phyloP scores from a whole-genome alignment of 2,329 filamentous ascomycete species.

The Pyricularia pennisetigena region DNA sequence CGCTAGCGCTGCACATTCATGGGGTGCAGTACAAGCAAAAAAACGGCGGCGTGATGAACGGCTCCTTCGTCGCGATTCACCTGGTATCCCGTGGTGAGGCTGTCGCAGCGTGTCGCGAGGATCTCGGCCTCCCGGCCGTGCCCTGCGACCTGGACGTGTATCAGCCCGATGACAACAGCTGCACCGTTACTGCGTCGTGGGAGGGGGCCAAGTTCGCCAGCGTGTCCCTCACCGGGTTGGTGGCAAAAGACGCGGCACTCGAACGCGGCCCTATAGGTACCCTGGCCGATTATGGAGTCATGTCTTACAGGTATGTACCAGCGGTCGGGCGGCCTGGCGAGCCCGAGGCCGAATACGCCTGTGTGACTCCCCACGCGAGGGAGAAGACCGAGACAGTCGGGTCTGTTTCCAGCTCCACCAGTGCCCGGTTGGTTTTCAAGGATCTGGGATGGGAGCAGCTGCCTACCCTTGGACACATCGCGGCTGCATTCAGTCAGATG shows the following conservation, averaged over 20 bases:
- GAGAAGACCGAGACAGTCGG: too few relatives aligned
- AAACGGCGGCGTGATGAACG: slow-evolving; percentile 31
- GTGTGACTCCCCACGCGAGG: too few relatives aligned
- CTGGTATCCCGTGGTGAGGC: slow-evolving; percentile 35
- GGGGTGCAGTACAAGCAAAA: slow-evolving; percentile 45
- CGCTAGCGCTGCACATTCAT: slow-evolving; percentile 52
- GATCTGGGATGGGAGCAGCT: slow-evolving; percentile 40
- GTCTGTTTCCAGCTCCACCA: too few relatives aligned
- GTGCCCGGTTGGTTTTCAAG: slow-evolving; percentile 30
- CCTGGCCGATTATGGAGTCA: too few relatives aligned
- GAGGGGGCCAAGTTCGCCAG: slow-evolving; percentile 26
- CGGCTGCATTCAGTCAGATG: slow-evolving; percentile 39
- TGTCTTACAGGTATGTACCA: too few relatives aligned
- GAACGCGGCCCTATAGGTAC: too few relatives aligned
- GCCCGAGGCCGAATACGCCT: too few relatives aligned
- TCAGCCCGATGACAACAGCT: neutral
- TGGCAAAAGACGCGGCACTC: too few relatives aligned
- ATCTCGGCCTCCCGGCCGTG: slow-evolving; percentile 52
- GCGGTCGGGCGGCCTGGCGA: too few relatives aligned
- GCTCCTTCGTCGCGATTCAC: too few relatives aligned
- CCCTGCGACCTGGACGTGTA: slow-evolving; percentile 39
- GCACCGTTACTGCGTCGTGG: slow-evolving; percentile 8
- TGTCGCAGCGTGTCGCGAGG: slow-evolving; percentile 49
- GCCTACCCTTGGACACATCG: slow-evolving; percentile 51
- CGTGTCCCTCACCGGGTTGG: slow-evolving; percentile 18